These are phyloP conservation scores for Phytopythium litorale DNA, from an alignment of 352 stramenopile species.

Conservation along the genomic window DNA sequence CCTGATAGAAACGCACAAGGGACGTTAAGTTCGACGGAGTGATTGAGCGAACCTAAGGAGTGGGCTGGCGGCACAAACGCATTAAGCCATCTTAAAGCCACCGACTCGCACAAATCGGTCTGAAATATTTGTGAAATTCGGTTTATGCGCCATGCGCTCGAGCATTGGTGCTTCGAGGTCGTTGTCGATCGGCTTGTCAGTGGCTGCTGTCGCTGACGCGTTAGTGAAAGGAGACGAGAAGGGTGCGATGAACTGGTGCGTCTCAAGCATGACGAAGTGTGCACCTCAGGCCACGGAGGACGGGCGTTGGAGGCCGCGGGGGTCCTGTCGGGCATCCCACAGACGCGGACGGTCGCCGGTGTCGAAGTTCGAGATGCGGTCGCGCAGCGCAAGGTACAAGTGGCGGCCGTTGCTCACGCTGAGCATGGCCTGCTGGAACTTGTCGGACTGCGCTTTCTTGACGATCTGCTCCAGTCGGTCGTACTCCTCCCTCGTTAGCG, in stretches of 20 bases:
- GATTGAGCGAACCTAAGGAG: no score
- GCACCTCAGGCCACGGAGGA: not conserved
- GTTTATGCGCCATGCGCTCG: no score
- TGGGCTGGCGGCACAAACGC: no score
- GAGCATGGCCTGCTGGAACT: conserved; percentile 35
- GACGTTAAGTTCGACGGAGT: not conserved
- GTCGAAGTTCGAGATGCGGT: conserved; percentile 22
- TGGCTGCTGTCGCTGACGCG: no score
- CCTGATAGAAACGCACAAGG: not conserved
- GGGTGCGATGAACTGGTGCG: no score
- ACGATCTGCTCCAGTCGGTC: conserved; percentile 36
- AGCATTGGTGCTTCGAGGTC: no score
- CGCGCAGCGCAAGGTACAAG: conserved; percentile 26
- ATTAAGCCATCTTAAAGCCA: no score
- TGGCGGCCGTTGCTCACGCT: conserved; percentile 20
- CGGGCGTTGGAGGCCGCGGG: conserved; percentile 12
- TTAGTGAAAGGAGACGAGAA: no score
- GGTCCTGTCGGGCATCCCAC: conserved; percentile 31
- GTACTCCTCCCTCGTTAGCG: conserved; percentile 23
- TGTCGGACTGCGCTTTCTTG: conserved; percentile 30
- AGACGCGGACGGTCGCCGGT: conserved; percentile 15
- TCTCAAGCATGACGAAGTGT: no score
- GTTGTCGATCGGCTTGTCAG: no score
- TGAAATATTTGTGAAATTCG: no score
- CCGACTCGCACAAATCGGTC: no score